Conservation (phyloP, 78 protist genomes). For the Chrysochromulina parva region DNA sequence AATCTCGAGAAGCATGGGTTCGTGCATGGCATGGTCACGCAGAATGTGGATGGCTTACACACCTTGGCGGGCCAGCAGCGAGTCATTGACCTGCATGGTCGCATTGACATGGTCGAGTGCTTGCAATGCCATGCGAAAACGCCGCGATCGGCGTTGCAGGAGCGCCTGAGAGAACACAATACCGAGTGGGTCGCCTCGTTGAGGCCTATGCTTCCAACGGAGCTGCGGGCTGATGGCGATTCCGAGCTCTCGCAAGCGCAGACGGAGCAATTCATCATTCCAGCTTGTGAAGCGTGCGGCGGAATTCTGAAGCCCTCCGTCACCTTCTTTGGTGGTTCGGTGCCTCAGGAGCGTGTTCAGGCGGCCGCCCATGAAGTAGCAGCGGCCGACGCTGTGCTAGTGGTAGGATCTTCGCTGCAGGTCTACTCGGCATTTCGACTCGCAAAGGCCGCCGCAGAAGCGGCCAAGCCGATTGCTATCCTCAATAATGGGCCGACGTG, state of each 20-base stretch:
- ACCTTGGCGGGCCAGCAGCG: neutral
- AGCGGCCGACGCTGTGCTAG: neutral
- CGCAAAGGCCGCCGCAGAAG: neutral
- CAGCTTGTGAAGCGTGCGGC: neutral
- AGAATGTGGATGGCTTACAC: slow-evolving; percentile 22
- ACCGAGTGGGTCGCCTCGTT: neutral
- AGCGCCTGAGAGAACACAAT: neutral
- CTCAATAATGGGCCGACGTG: neutral
- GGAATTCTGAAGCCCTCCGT: neutral
- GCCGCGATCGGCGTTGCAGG: neutral
- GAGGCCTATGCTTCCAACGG: neutral
- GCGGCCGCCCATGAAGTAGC: neutral
- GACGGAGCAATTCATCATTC: neutral
- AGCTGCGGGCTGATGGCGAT: neutral
- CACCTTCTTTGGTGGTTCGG: neutral
- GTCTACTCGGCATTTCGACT: neutral
- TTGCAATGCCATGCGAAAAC: neutral
- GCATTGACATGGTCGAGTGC: neutral
- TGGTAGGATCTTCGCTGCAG: neutral
- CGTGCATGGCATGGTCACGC: neutral
- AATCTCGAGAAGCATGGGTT: neutral
- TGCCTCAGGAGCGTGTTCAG: neutral
- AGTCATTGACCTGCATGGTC: neutral
- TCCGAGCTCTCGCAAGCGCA: neutral
- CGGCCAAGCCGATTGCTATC: neutral